Evolutionary conservation across 257 asterid genomes (phyloP).

Genomic region (Salvia miltiorrhiza): DNA sequence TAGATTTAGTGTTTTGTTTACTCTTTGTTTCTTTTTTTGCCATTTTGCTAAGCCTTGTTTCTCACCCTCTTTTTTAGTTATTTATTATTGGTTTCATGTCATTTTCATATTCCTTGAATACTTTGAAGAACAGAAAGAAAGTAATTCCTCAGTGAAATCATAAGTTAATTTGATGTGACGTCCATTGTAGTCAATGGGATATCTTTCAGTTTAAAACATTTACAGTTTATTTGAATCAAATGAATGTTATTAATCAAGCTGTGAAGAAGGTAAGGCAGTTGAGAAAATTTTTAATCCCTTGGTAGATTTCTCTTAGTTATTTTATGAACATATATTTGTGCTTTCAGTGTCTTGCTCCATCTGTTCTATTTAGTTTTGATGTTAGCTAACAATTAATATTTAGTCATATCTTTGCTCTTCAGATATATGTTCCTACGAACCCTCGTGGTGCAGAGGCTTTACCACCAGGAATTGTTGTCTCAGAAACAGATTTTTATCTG

Average conservation of each 20-base stretch:
- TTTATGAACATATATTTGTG: not conserved
- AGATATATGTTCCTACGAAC: conserved; percentile 91
- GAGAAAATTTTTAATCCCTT: no score
- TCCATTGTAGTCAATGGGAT: not conserved
- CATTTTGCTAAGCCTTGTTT: not conserved
- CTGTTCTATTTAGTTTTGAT: conserved; percentile 2
- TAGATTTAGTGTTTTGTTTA: not conserved
- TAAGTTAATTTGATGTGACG: not conserved
- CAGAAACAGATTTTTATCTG: conserved; percentile 82
- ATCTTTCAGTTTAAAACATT: not conserved
- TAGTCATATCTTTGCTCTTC: conserved; percentile 15
- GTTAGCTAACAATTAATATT: conserved; percentile 1
- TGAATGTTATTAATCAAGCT: no score
- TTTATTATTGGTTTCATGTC: not conserved
- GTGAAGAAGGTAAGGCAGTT: no score
- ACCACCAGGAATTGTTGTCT: conserved; percentile 95
- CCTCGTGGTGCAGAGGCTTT: conserved; percentile 99
- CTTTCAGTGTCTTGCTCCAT: not conserved
- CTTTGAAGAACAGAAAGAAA: not conserved
- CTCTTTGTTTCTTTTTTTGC: not conserved
- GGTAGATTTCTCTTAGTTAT: no score
- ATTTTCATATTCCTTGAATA: not conserved
- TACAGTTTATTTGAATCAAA: no score
- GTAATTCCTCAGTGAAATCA: not conserved
- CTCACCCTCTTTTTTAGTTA: not conserved